Conservation (phyloP, 176 grass and related monocot genomes). For the Thinopyrum elongatum region DNA sequence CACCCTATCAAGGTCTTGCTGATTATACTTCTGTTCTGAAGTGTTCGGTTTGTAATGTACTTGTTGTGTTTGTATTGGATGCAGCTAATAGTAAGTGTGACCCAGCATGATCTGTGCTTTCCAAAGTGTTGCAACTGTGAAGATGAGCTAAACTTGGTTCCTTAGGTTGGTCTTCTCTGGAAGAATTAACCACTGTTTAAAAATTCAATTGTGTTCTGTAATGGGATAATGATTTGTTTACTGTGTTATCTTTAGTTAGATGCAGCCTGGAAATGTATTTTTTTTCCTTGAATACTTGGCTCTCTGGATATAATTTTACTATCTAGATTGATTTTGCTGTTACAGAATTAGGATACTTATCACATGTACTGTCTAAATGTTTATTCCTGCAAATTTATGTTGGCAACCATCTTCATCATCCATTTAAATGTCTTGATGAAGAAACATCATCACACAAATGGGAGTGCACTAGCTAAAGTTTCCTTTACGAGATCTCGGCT, state of each 20-base stretch:
- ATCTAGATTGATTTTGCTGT: background rate
- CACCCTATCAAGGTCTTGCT: slow-evolving; percentile 12
- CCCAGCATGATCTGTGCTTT: background rate
- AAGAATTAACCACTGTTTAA: background rate
- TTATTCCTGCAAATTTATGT: background rate
- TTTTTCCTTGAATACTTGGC: background rate
- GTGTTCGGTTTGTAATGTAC: background rate
- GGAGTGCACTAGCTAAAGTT: no score
- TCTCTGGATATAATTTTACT: background rate
- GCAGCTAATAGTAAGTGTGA: background rate
- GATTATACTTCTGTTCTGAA: background rate
- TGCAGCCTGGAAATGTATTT: background rate
- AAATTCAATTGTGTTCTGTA: background rate
- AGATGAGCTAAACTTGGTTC: background rate
- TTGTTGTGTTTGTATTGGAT: background rate
- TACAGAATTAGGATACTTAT: background rate
- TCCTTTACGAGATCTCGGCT: no score
- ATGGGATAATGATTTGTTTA: background rate
- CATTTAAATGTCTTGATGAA: background rate
- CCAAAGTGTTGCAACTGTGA: background rate
- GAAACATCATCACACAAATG: background rate
- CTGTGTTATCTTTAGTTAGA: background rate
- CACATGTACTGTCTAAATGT: background rate
- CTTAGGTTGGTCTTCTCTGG: background rate
- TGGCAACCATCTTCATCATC: background rate